Evolutionary conservation across 768 basidiomycete genomes (phyloP), one percentile per base, ranked within the genome.

Genomic region (Hygrocybe punicea): DNA sequence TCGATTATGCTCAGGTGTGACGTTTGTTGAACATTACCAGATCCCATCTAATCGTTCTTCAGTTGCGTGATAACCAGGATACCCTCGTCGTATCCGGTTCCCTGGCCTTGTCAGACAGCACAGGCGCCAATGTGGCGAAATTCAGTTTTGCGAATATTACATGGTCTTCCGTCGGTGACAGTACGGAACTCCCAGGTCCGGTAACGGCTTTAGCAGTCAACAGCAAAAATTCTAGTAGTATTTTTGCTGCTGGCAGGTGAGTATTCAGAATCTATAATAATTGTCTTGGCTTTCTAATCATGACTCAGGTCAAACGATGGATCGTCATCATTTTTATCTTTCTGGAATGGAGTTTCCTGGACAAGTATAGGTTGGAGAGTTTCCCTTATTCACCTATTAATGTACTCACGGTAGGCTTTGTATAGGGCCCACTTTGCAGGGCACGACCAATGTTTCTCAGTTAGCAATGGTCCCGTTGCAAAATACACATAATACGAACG

Each of bases 141-240:
- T 98, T 82, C 69, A 77, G 78, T 57, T 84, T 95, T 65, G 62
- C 79, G 35, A 94, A 93, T 65, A 64, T 73, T 2, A 85, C 84
- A 2, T 99, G 96, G 96, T 73, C 75, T 7, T 67, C 85, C 1
- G 67, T 94, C 24, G 92, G 90, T 9, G 67, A 74, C 45, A 70
- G 81, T 11, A 68, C 70, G 11, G 77, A 82, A 47, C 76, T 98
- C 21, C 92, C 94, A 45, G 96, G 96, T 3, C 93, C 94, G 2
- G 89, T 93, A 2, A 89, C 93, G 3, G 94, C 96, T 10, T 69
- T 98, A 51, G 87, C 88, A 53, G 87, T 93, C 40, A 91, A 98
- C 69, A 77, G 85, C 60, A 81, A 82, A 19, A 93, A 97, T 67
- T 68, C 73, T 1, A 89, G 84, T 63, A 96, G 90, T 64, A 81